phyloP scores from a whole-genome alignment of 2,329 filamentous ascomycete genomes.

The Atkinsonella texensis region DNA sequence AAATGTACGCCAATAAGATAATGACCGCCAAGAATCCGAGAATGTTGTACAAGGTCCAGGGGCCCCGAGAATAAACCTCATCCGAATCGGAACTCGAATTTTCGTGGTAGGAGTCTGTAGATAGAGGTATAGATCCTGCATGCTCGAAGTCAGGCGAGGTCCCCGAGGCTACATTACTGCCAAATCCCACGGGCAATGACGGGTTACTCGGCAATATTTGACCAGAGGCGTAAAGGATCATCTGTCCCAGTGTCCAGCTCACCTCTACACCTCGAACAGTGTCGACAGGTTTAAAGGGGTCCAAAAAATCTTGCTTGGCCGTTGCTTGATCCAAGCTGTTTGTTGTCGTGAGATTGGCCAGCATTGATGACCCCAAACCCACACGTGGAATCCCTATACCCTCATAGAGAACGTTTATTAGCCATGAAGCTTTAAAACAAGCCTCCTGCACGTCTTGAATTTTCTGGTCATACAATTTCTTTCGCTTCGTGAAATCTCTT shows the following conservation, averaged over 20 bases:
- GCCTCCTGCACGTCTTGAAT: slow-evolving; percentile 71
- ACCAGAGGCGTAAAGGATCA: slow-evolving; percentile 86
- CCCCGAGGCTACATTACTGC: slow-evolving; percentile 59
- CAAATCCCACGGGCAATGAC: slow-evolving; percentile 74
- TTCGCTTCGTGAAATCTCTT: slow-evolving; percentile 48
- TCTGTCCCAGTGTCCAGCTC: slow-evolving; percentile 94
- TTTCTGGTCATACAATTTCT: slow-evolving; percentile 66
- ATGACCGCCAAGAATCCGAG: slow-evolving; percentile 43
- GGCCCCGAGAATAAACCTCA: background rate
- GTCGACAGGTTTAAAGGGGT: slow-evolving; percentile 85
- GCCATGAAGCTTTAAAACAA: slow-evolving; percentile 96
- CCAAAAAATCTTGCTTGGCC: slow-evolving; percentile 62
- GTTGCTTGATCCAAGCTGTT: slow-evolving; percentile 51
- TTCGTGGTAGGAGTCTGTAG: slow-evolving; percentile 19
- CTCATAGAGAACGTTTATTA: slow-evolving; percentile 92
- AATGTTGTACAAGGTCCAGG: background rate
- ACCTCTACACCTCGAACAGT: slow-evolving; percentile 87
- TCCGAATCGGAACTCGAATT: slow-evolving; percentile 26
- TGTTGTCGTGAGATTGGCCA: slow-evolving; percentile 53
- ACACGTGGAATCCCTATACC: slow-evolving; percentile 87
- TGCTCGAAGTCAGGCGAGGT: slow-evolving; percentile 73
- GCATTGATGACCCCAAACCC: slow-evolving; percentile 54
- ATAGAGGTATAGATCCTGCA: slow-evolving; percentile 47
- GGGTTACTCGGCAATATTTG: slow-evolving; percentile 57
- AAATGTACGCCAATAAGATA: slow-evolving; percentile 56